A percentile compares a stretch with the other conserved stretches of the same genome.
Conservation (phyloP, 202 grass and related monocot genomes). For the Saccharum hybrid region DNA sequence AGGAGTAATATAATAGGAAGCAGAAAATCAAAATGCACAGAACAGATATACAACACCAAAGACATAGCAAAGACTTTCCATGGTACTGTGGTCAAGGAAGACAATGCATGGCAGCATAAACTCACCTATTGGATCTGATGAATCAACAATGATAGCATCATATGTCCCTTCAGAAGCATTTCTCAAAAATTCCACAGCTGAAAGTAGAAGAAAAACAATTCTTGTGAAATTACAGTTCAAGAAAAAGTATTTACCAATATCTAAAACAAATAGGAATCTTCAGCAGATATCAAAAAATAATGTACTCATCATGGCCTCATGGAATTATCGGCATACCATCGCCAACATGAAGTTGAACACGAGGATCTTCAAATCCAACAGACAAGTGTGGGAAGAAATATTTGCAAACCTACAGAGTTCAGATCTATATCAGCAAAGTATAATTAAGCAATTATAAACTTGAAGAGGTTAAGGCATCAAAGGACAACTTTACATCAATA, state of each 20-base stretch:
- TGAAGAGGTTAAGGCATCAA: constrained; percentile 19
- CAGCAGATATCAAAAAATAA: constrained; percentile 10
- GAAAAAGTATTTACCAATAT: constrained; percentile 1
- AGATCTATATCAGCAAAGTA: constrained; percentile 39
- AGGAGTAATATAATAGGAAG: constrained; percentile 4
- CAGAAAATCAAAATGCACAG: background rate
- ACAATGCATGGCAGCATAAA: constrained; percentile 13
- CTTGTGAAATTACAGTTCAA: constrained; percentile 25
- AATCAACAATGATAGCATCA: constrained; percentile 97
- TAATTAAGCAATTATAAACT: constrained; percentile 17
- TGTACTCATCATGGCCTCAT: constrained; percentile 14
- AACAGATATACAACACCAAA: constrained; percentile 8
- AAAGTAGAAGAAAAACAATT: constrained; percentile 47
- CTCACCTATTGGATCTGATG: constrained; percentile 97
- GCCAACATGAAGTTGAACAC: constrained; percentile 86
- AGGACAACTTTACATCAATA: constrained; percentile 76
- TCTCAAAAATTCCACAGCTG: constrained; percentile 82
- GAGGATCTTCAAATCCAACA: constrained; percentile 91
- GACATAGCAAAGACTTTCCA: background rate
- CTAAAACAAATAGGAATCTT: constrained; percentile 18
- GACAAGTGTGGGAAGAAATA: constrained; percentile 87
- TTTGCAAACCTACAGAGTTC: constrained; percentile 82
- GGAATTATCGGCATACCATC: constrained; percentile 72
- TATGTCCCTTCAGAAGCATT: constrained; percentile 84
- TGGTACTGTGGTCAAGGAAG: background rate